Conservation (phyloP, 495 filamentous ascomycete species). For the Extremus antarcticus region DNA sequence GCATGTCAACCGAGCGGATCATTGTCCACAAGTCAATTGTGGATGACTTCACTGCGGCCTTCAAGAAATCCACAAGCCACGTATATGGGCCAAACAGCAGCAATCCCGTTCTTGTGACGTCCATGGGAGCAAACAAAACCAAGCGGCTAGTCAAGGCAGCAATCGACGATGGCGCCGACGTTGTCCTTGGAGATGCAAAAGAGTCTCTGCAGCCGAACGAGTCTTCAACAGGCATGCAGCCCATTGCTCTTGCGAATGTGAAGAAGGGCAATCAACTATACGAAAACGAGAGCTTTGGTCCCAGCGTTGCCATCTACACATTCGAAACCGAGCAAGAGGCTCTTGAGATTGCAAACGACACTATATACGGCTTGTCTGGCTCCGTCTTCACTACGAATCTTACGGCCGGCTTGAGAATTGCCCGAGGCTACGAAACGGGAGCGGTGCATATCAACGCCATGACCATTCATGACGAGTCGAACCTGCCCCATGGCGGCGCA, state of each 20-base stretch:
- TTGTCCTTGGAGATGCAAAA: neutral
- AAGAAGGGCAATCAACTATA: slow-evolving; percentile 73
- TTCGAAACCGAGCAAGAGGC: slow-evolving; percentile 33
- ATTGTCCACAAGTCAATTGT: neutral
- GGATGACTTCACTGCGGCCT: neutral
- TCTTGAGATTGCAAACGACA: slow-evolving; percentile 31
- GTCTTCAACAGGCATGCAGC: slow-evolving; percentile 50
- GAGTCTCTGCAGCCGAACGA: slow-evolving; percentile 24
- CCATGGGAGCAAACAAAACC: slow-evolving; percentile 45
- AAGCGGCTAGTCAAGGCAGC: slow-evolving; percentile 50
- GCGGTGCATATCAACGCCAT: slow-evolving; percentile 75
- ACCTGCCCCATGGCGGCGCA: slow-evolving; percentile 71
- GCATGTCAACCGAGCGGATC: slow-evolving; percentile 10
- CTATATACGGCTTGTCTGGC: slow-evolving; percentile 27
- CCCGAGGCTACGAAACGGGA: slow-evolving; percentile 28
- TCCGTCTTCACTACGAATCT: slow-evolving; percentile 32
- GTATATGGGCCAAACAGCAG: too few relatives aligned
- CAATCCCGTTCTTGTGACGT: slow-evolving; percentile 51
- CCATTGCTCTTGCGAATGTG: slow-evolving; percentile 57
- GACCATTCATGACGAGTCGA: slow-evolving; percentile 66
- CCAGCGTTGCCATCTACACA: slow-evolving; percentile 50
- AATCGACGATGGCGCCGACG: slow-evolving; percentile 31
- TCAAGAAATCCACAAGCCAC: slow-evolving; percentile 1
- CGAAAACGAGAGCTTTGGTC: slow-evolving; percentile 69
- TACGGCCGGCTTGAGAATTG: slow-evolving; percentile 25